These are phyloP conservation scores for Yamadazyma taylorii DNA, from an alignment of 1,139 yeast genomes.

Conservation along the genomic window DNA sequence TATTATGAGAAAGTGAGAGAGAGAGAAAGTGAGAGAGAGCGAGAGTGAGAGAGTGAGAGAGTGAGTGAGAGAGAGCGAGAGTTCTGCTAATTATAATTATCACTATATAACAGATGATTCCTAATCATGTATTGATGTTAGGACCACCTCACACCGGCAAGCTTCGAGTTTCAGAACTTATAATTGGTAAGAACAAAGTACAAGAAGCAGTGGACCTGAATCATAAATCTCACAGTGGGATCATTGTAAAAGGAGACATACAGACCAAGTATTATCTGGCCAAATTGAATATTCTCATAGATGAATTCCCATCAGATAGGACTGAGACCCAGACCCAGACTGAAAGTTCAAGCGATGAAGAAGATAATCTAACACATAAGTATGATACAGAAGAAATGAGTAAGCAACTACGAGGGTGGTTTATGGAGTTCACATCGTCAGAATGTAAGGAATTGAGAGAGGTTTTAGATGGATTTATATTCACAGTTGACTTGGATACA, in stretches of 20 bases:
- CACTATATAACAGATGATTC: slow-evolving; percentile 18
- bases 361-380: too few species aligned
- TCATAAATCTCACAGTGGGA: slow-evolving; percentile 36
- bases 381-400: too few species aligned
- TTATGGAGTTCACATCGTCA: slow-evolving; percentile 30
- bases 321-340: too few species aligned
- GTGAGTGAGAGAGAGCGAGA: too few species aligned
- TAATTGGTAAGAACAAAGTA: slow-evolving; percentile 15
- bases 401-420: too few species aligned
- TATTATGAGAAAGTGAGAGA: too few species aligned
- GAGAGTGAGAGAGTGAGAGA: too few species aligned
- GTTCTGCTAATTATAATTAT: too few species aligned
- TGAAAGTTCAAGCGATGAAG: too few species aligned
- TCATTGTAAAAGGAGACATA: slow-evolving; percentile 29
- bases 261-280: slow-evolving; percentile 35
- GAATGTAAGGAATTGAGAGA: slow-evolving; percentile 40
- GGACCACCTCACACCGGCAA: slow-evolving; percentile 44
- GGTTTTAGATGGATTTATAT: slow-evolving; percentile 39
- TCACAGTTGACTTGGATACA: slow-evolving; percentile 28
- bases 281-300: slow-evolving; percentile 35
- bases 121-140: slow-evolving; percentile 37
- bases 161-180: slow-evolving; percentile 25
- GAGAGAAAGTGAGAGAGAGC: neutral
- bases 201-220: slow-evolving; percentile 10
- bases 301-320: slow-evolving; percentile 34